Conservation (phyloP, 2,329 filamentous ascomycete genomes). For the Colletotrichum sp. region DNA sequence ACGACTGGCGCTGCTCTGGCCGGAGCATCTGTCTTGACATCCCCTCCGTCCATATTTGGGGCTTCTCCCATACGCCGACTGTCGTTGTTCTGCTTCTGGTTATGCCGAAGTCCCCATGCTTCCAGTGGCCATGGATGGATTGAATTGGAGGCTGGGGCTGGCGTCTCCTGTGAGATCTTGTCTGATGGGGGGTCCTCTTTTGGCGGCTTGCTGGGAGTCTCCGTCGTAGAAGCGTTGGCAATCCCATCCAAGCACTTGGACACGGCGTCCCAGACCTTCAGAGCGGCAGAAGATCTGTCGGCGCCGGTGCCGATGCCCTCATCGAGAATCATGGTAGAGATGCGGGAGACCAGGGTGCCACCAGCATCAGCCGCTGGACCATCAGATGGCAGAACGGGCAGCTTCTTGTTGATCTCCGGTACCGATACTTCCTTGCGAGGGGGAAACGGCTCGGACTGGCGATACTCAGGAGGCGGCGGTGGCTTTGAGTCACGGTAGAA, state of each 20-base stretch:
- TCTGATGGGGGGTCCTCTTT: too few species aligned
- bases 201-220: background rate
- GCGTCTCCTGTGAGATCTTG: background rate
- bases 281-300: slow-evolving; percentile 2
- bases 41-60: background rate
- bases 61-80: background rate
- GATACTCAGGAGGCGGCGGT: background rate
- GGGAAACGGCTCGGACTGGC: background rate
- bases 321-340: slow-evolving; percentile 12
- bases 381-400: background rate
- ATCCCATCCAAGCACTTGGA: slow-evolving; percentile 2
- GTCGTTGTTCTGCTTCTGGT: background rate
- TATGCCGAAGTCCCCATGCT: background rate
- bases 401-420: background rate
- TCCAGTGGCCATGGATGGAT: background rate
- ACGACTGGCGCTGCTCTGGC: background rate
- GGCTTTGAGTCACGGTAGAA: background rate
- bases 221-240: background rate
- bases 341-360: background rate
- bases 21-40: background rate
- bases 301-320: background rate
- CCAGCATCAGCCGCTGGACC: background rate
- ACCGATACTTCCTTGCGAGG: background rate
- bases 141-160: background rate
- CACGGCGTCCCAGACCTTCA: slow-evolving; percentile 18